Conservation (phyloP, 1,284 basidiomycete species). For the Heterobasidion irregulare region DNA sequence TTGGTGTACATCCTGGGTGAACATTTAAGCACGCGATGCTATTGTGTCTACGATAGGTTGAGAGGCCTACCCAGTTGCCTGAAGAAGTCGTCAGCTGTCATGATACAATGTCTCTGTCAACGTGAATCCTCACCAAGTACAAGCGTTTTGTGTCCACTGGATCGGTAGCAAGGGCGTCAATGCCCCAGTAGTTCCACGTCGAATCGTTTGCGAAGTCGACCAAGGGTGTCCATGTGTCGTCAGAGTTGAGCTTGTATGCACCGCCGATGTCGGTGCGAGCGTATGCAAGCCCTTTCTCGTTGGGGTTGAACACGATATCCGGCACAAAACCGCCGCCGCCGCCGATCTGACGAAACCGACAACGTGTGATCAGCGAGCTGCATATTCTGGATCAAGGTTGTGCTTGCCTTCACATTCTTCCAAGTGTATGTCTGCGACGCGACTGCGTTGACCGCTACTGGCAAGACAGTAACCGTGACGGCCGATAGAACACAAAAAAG, state of each 20-base stretch:
- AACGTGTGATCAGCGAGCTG: too few relatives aligned
- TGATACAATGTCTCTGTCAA: neutral
- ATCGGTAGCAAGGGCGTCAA: constrained; percentile 56
- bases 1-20: constrained; percentile 55
- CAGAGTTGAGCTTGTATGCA: constrained; percentile 52
- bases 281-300: constrained; percentile 48
- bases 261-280: constrained; percentile 63
- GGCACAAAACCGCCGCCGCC: constrained; percentile 44
- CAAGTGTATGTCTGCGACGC: constrained; percentile 47
- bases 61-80: neutral
- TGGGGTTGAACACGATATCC: constrained; percentile 49
- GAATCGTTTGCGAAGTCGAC: constrained; percentile 50
- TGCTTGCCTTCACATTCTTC: constrained; percentile 43
- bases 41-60: constrained; percentile 17
- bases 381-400: too few relatives aligned
- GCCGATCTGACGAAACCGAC: constrained; percentile 24
- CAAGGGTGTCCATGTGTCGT: constrained; percentile 53
- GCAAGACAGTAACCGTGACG: neutral
- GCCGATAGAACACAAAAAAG: neutral
- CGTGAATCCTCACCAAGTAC: constrained; percentile 31
- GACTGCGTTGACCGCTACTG: constrained; percentile 22
- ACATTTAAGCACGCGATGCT: neutral
- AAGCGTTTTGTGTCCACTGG: constrained; percentile 47
- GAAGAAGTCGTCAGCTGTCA: neutral
- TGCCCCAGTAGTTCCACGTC: constrained; percentile 58